Percentiles rank a stretch among this genome's conserved stretches.
Evolutionary conservation across 176 grass and related monocot species (phyloP).

Genomic region (Puya raimondii): DNA sequence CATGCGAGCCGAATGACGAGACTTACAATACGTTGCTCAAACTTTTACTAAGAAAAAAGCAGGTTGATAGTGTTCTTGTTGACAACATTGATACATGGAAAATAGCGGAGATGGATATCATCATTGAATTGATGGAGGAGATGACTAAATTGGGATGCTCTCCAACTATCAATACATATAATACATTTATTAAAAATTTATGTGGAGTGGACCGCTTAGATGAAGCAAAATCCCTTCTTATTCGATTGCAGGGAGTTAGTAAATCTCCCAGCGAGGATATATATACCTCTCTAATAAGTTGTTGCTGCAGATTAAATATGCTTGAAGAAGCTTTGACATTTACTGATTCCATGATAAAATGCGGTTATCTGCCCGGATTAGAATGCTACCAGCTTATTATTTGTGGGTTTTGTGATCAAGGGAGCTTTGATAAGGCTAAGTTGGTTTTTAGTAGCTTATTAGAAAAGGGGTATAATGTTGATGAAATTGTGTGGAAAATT

Average conservation of each 20-base stretch:
- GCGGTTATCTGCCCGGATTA: constrained; percentile 52
- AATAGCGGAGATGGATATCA: constrained; percentile 31
- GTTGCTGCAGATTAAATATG: constrained; percentile 58
- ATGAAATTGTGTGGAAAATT: constrained; percentile 90
- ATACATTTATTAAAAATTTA: constrained; percentile 45
- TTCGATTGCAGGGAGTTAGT: constrained; percentile 38
- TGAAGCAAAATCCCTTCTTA: constrained; percentile 51
- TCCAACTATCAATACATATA: constrained; percentile 30
- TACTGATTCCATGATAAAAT: constrained; percentile 58
- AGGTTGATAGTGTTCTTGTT: constrained; percentile 15
- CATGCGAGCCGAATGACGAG: constrained; percentile 59
- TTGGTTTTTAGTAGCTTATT: constrained; percentile 52
- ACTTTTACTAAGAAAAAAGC: constrained; percentile 49
- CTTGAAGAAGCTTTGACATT: constrained; percentile 55
- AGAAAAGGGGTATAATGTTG: constrained; percentile 50
- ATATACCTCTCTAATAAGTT: constrained; percentile 57
- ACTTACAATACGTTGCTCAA: constrained; percentile 52
- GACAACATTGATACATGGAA: constrained; percentile 43
- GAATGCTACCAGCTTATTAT: constrained; percentile 63
- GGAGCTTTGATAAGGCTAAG: constrained; percentile 48
- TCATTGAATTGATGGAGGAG: constrained; percentile 44
- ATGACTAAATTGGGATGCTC: constrained; percentile 37
- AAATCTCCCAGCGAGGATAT: constrained; percentile 47
- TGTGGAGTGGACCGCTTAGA: constrained; percentile 63
- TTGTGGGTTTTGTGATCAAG: constrained; percentile 61